These are phyloP conservation scores for Eimeria sp. DNA, from an alignment of 169 alveolate species.

Conservation along the genomic window DNA sequence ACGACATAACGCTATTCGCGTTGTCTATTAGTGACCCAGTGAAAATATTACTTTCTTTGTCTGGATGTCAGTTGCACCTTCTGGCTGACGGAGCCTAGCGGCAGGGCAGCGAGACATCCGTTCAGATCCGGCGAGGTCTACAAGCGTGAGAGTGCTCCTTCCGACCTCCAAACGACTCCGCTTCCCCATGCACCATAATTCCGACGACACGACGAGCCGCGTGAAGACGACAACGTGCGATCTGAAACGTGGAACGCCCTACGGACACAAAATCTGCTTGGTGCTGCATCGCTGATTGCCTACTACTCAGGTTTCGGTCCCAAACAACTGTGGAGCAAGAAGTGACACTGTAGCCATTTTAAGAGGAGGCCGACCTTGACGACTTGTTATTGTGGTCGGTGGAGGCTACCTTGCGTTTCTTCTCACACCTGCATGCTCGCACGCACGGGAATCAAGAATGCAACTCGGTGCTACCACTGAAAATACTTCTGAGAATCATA, in stretches of 20 bases:
- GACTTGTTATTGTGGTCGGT: conserved; percentile 63
- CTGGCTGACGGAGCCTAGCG: conserved; percentile 73
- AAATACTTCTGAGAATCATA: background rate
- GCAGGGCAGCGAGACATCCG: conserved; percentile 77
- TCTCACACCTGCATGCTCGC: conserved; percentile 61
- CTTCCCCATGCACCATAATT: conserved; percentile 62
- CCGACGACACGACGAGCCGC: conserved; percentile 56
- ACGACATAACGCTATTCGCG: background rate
- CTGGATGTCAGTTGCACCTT: conserved; percentile 69
- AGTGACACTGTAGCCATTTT: background rate
- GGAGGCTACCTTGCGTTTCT: conserved; percentile 69
- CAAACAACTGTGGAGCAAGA: background rate
- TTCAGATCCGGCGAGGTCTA: conserved; percentile 69
- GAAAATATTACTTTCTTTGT: conserved; percentile 27
- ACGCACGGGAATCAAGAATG: background rate
- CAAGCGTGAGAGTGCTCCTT: conserved; percentile 65
- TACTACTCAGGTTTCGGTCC: background rate
- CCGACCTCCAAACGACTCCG: conserved; percentile 40
- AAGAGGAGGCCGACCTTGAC: conserved; percentile 20
- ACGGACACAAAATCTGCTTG: background rate
- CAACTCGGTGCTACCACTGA: background rate
- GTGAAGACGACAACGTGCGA: conserved; percentile 67
- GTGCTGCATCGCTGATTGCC: background rate
- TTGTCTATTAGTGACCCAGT: background rate
- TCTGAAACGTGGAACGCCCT: background rate